phyloP scores from a whole-genome alignment of 2,329 filamentous ascomycete genomes.

The Phyllosticta citrichinensis region DNA sequence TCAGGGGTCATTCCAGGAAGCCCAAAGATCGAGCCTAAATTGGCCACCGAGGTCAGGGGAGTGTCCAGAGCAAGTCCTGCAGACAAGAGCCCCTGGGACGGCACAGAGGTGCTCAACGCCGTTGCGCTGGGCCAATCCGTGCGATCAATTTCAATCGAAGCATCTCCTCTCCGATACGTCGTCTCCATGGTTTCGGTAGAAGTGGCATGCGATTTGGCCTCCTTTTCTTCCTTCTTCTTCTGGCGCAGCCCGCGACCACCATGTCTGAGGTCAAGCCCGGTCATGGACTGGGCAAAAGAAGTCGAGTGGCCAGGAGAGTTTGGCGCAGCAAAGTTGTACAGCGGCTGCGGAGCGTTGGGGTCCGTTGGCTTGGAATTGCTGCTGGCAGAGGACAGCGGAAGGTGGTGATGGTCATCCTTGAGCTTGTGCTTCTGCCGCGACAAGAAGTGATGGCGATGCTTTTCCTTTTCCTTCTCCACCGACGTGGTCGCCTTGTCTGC shows the following conservation, averaged over 20 bases:
- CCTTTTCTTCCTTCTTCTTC: conserved; percentile 51
- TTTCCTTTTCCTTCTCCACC: conserved; percentile 59
- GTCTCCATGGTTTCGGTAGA: conserved; percentile 26
- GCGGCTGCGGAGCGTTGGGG: conserved; percentile 60
- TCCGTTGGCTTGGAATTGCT: conserved; percentile 70
- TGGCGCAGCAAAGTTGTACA: conserved; percentile 71
- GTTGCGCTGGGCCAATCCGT: conserved; percentile 26
- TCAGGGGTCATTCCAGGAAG: conserved; percentile 45
- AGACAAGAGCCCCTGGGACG: conserved; percentile 12
- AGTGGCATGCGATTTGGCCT: conserved; percentile 27
- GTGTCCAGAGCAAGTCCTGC: conserved; percentile 12
- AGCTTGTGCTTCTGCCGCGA: conserved; percentile 72
- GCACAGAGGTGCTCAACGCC: conserved; percentile 17
- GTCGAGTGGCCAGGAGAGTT: conserved; percentile 58
- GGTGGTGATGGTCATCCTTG: conserved; percentile 58
- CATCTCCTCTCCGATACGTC: conserved; percentile 24
- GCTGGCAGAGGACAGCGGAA: conserved; percentile 64
- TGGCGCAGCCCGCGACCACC: conserved; percentile 67
- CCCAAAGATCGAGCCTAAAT: conserved; percentile 37
- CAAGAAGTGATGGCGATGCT: conserved; percentile 66
- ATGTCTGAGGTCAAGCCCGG: conserved; percentile 67
- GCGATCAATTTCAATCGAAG: conserved; percentile 29
- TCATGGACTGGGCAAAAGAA: conserved; percentile 73
- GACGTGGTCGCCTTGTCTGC: conserved; percentile 29
- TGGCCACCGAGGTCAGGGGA: conserved; percentile 24